phyloP scores from a whole-genome alignment of 768 basidiomycete species.

The Suillus sp. region DNA sequence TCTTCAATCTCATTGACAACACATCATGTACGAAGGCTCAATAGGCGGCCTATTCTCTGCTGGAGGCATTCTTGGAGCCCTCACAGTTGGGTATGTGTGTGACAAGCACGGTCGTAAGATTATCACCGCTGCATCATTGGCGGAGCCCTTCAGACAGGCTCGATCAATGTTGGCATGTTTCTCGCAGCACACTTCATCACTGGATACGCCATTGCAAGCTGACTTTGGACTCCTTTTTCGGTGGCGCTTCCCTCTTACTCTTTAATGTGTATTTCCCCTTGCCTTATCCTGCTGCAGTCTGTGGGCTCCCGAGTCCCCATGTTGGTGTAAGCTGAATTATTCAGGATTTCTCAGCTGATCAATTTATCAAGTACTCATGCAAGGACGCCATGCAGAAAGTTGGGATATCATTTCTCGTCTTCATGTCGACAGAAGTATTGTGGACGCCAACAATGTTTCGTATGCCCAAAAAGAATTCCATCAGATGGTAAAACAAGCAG shows the following conservation, averaged over 20 bases:
- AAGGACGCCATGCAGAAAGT: background rate
- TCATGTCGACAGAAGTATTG: background rate
- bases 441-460: background rate
- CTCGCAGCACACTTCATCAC: conserved; percentile 10
- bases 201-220: conserved; percentile 10
- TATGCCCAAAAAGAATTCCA: conserved; percentile 9
- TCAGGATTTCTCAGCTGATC: background rate
- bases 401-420: background rate
- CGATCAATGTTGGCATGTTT: conserved; percentile 6
- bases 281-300: background rate
- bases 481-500: conserved; percentile 14
- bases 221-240: background rate
- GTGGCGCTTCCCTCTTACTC: background rate
- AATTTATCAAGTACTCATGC: background rate
- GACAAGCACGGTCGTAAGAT: conserved; percentile 6
- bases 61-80: conserved; percentile 9
- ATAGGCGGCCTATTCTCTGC: conserved; percentile 9
- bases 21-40: conserved; percentile 1
- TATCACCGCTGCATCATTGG: conserved; percentile 6
- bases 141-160: conserved; percentile 11
- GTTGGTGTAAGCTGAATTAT: background rate
- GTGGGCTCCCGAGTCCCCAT: background rate
- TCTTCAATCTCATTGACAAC: background rate
- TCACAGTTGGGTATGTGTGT: conserved; percentile 9
- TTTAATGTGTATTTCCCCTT: background rate